Conservation (phyloP, 208 protist genomes). For the Leishmania martiniquensis region DNA sequence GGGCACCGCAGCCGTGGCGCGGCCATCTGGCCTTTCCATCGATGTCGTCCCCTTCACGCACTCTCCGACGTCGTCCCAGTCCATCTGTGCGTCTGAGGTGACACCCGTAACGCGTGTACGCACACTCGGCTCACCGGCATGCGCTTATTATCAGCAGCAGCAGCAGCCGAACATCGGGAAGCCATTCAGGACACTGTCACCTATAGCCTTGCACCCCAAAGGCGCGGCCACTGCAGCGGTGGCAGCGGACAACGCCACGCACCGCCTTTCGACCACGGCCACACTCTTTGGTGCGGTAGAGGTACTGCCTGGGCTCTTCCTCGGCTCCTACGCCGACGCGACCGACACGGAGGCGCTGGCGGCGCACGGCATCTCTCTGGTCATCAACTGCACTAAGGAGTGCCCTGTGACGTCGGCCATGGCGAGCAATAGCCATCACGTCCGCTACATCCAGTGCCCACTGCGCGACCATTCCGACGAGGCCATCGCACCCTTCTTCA, state of each 20-base stretch:
- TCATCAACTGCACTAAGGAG: slow-evolving; percentile 74
- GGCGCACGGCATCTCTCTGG: slow-evolving; percentile 51
- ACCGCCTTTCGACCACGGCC: background rate
- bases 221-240: background rate
- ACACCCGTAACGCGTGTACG: background rate
- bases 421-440: slow-evolving; percentile 40
- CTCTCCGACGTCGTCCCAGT: background rate
- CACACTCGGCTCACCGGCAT: background rate
- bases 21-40: background rate
- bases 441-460: slow-evolving; percentile 57
- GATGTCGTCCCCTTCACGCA: background rate
- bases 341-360: slow-evolving; percentile 41
- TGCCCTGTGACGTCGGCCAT: slow-evolving; percentile 50
- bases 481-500: slow-evolving; percentile 55
- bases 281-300: slow-evolving; percentile 52
- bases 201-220: background rate
- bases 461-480: slow-evolving; percentile 82
- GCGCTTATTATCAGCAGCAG: background rate
- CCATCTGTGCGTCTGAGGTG: background rate
- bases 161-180: background rate
- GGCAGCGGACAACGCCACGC: background rate
- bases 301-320: slow-evolving; percentile 71
- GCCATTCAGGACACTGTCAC: background rate
- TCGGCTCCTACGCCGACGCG: slow-evolving; percentile 61
- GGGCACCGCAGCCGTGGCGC: background rate